Conservation (phyloP, 305 asterid species). For the Solanum hybrid region DNA sequence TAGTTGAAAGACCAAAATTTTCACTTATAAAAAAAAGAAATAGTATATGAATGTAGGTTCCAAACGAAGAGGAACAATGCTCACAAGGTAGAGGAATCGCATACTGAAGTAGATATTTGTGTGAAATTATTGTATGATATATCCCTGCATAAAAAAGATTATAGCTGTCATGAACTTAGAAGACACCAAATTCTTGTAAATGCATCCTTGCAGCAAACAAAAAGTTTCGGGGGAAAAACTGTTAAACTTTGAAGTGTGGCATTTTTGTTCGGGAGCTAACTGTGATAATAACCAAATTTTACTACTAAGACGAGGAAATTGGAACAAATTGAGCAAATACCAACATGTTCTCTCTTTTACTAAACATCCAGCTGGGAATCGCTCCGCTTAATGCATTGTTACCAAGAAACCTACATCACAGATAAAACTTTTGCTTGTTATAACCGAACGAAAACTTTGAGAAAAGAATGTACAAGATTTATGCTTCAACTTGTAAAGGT, state of each 20-base stretch:
- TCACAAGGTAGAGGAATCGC: conserved; percentile 47
- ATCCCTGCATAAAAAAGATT: conserved; percentile 52
- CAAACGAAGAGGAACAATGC: conserved; percentile 7
- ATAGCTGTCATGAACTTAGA: neutral
- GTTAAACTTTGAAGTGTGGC: neutral
- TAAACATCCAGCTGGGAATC: conserved; percentile 47
- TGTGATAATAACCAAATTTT: neutral
- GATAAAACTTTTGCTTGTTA: neutral
- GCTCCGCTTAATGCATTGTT: conserved; percentile 56
- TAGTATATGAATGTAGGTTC: neutral
- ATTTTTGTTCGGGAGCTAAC: neutral
- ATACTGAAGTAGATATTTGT: conserved; percentile 17
- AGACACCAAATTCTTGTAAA: neutral
- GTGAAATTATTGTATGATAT: conserved; percentile 83
- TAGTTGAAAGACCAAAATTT: neutral
- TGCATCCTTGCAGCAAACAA: neutral
- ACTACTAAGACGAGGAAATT: neutral
- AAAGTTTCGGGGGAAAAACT: neutral
- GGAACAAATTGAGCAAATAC: conserved; percentile 13
- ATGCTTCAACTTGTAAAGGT: neutral
- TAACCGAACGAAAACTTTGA: neutral
- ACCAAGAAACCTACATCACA: conserved; percentile 48
- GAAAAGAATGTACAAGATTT: neutral
- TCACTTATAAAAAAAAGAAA: neutral
- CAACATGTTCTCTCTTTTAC: conserved; percentile 31